Evolutionary conservation across 352 stramenopile species (phyloP).

Genomic region (Pythium phragmitis): DNA sequence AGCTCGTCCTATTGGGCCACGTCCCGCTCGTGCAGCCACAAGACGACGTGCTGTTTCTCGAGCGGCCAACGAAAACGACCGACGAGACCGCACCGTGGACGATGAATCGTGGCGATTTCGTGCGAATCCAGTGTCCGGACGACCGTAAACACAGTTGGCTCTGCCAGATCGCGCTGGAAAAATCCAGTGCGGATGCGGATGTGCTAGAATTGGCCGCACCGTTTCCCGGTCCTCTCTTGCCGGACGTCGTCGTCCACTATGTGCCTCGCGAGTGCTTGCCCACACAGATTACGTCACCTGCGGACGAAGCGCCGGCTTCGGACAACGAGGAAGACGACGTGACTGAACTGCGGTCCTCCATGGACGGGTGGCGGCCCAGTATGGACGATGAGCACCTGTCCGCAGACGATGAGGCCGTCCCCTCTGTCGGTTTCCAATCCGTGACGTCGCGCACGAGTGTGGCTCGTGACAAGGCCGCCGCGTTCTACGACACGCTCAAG

Average conservation of each 20-base stretch:
- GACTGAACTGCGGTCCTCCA: slow-evolving; percentile 18
- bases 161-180: slow-evolving; percentile 21
- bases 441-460: slow-evolving; percentile 9
- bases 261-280: slow-evolving; percentile 26
- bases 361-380: slow-evolving; percentile 27
- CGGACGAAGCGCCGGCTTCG: background rate
- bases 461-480: slow-evolving; percentile 15
- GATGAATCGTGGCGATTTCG: slow-evolving; percentile 24
- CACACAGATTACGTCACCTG: slow-evolving; percentile 5
- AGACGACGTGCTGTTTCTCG: slow-evolving; percentile 28
- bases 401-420: slow-evolving; percentile 18
- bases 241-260: slow-evolving; percentile 26
- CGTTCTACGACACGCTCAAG: slow-evolving; percentile 24
- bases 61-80: background rate
- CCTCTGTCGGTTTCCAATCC: background rate
- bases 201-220: slow-evolving; percentile 22
- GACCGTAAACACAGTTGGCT: slow-evolving; percentile 25
- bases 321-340: slow-evolving; percentile 14
- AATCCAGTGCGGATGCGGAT: slow-evolving; percentile 19
- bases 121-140: slow-evolving; percentile 25
- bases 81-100: background rate
- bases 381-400: slow-evolving; percentile 23
- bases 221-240: slow-evolving; percentile 24
- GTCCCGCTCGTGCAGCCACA: slow-evolving; percentile 26
- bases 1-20: slow-evolving; percentile 22